Evolutionary conservation across 2,329 filamentous ascomycete species (phyloP).

Genomic region (Pestalotiopsis sp.): DNA sequence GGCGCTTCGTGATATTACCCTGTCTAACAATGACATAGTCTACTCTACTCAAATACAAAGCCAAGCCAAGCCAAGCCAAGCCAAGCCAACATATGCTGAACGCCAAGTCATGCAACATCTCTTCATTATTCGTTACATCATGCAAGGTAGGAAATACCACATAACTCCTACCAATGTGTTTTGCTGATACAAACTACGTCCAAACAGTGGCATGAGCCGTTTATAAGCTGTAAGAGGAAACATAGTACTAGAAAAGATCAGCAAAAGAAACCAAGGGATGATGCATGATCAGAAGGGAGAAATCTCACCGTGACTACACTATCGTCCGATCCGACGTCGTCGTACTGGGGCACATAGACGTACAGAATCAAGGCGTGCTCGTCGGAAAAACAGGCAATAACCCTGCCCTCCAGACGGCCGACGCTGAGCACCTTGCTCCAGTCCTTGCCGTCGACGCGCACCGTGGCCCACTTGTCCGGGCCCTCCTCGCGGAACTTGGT

Average conservation of each 20-base stretch:
- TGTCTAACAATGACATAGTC: neutral
- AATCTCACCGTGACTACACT: constrained; percentile 72
- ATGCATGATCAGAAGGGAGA: neutral
- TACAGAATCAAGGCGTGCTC: constrained; percentile 82
- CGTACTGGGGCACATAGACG: constrained; percentile 75
- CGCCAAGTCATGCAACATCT: neutral
- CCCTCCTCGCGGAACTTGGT: constrained; percentile 76
- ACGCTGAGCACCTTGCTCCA: constrained; percentile 96
- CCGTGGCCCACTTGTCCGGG: constrained; percentile 83
- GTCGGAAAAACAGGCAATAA: constrained; percentile 88
- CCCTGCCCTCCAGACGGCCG: constrained; percentile 82
- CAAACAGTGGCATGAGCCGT: neutral
- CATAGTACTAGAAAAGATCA: constrained; percentile 29
- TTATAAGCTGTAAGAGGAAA: constrained; percentile 29
- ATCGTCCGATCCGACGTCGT: constrained; percentile 66
- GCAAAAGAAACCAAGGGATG: neutral
- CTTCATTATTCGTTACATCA: neutral
- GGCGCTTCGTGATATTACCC: neutral
- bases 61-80: neutral
- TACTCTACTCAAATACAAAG: neutral
- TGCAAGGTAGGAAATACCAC: neutral
- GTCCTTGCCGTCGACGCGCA: constrained; percentile 89
- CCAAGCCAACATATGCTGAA: neutral
- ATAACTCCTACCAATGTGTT: neutral
- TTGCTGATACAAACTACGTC: too few species aligned